Evolutionary conservation across 2,329 filamentous ascomycete species (phyloP).

Genomic region (Aphanoascus verrucosus): DNA sequence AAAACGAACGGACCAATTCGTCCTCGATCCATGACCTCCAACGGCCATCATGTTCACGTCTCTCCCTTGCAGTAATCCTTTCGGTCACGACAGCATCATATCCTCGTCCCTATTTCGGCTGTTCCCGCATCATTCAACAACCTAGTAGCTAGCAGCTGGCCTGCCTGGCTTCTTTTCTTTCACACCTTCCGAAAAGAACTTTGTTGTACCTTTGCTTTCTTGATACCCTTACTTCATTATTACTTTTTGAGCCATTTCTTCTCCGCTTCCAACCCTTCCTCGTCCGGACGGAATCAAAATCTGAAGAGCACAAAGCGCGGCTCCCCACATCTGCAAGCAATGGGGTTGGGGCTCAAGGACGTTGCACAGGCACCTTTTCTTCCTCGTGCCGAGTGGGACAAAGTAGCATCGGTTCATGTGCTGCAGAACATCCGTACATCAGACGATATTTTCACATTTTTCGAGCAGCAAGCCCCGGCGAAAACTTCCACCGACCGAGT

Average conservation of each 20-base stretch:
- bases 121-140: no score
- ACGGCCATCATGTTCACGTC: background rate
- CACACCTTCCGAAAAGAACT: no score
- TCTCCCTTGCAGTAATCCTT: no score
- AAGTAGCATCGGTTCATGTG: background rate
- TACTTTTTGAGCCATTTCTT: background rate
- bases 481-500: background rate
- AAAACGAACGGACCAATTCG: background rate
- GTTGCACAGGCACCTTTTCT: background rate
- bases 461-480: background rate
- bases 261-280: background rate
- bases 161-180: no score
- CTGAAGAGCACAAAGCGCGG: background rate
- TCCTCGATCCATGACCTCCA: background rate
- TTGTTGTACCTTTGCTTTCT: background rate
- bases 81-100: no score
- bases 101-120: no score
- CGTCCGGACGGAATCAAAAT: constrained; percentile 1
- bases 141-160: no score
- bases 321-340: background rate
- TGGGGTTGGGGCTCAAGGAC: no score
- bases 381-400: background rate
- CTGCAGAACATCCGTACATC: background rate
- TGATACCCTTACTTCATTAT: background rate
- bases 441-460: background rate